Evolutionary conservation across 257 asterid genomes (phyloP), one percentile per base, ranked within the genome.

Genomic region (Anisodus tanguticus): DNA sequence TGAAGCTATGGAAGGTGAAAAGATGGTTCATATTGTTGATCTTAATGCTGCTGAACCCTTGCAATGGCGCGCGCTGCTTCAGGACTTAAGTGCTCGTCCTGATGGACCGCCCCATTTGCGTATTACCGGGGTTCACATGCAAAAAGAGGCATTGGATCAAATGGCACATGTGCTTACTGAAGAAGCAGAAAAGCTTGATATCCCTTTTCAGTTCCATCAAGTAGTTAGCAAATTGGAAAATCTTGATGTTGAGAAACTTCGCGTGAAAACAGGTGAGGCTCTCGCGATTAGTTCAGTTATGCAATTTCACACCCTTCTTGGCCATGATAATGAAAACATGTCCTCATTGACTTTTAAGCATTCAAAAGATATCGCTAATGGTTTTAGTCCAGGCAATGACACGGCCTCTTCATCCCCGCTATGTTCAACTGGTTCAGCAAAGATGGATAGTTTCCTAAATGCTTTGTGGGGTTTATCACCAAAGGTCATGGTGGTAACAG

Each of bases 1-100:
- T n/a, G 98, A 94, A 84, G 95, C 98, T 4, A 93, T 94, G 99
- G 99, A 94, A 88, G 99, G 99, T 0, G 99, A 95, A 58, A 95
- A 91, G 84, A 89, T 95, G 93, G 99, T 95, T 85, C 99, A 95
- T 83, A 93, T 95, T 9, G 85, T 95, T 22, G 99, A 95, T 87
- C 89, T 95, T 19, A 91, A 91, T 55, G 94, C 95, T 3, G 45
- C 88, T 0, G 99, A 94, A 68, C 97, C 99, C 0, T 80, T 92
- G 0, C 99, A 94, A 82, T 93, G 97, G 99, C 93, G 97, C 9
- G 97, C 97, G 0, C 90, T 95, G 64, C 95, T 95, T n/a, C 95
- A 95, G 9, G 98, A 93, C 89, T 77, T 95, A 87, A 91, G 98
- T 15, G 98, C 98, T 1, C 93, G 99, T 6, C 99, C 99, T 3